Evolutionary conservation across 2,329 filamentous ascomycete species (phyloP), one percentile per base, ranked within the genome.

Genomic region (Stylonectria norvegica): DNA sequence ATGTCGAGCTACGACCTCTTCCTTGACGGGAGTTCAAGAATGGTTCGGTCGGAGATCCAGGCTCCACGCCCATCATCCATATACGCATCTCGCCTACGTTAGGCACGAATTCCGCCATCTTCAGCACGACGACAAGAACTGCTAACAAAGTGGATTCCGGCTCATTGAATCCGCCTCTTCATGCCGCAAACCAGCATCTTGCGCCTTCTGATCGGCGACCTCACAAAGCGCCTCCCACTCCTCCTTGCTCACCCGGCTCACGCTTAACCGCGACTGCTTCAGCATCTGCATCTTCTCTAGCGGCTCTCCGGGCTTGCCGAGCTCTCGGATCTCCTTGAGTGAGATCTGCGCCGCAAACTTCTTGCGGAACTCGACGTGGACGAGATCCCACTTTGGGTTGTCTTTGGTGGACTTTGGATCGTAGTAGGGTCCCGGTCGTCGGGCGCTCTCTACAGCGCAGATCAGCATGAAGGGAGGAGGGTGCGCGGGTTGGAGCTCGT

Each of bases 331-430:
- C 50, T 87, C 81, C 47, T 79, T 77, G 36, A 96, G 73, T 5
- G 76, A 75, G 41, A 97, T 77, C 1, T 81, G 76, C 11, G 80
- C 73, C 2, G 73, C 71, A 53, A 97, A 89, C 65, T 95, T 96
- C 61, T 81, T 82, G 42, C 85, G 81, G 61, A 95, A 96, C 56
- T 83, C 77, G 34, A 97, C 91, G 46, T 94, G 86, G 2, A 97
- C 93, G 14, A 93, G 78, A 38, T 83, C 87, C 93, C 93, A 98
- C 56, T 38, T 77, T 71, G 50, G 78, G 8, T 67, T 68, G 5
- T 69, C 68, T 31, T 63, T 62, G 4, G 67, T 81, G 2, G 86
- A 88, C 38, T 85, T 85, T 2, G 83, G 67, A 58, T 97, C 93
- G 61, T 89, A 94, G 66, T 96, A 96, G 0, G 89, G 84, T 10